These are phyloP conservation scores for Russula sp. DNA, from an alignment of 768 basidiomycete genomes.

Conservation along the genomic window DNA sequence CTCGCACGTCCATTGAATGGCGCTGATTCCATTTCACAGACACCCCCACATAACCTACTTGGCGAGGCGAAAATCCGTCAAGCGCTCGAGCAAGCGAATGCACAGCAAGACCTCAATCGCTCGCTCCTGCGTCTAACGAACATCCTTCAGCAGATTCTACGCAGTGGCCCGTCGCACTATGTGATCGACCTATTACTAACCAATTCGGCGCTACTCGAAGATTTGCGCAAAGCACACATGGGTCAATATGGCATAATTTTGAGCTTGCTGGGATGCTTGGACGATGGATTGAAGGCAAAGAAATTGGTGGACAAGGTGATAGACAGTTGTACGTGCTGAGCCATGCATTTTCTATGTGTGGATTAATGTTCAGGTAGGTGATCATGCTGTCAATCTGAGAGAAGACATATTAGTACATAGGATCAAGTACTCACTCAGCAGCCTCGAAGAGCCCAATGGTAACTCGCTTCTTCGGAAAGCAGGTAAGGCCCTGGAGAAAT, in stretches of 20 bases:
- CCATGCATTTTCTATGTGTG: not conserved
- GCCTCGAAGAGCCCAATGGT: constrained; percentile 55
- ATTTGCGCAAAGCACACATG: constrained; percentile 83
- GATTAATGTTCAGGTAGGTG: constrained; percentile 48
- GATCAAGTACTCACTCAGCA: constrained; percentile 78
- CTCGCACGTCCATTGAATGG: not conserved
- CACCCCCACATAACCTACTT: constrained; percentile 38
- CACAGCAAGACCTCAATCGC: constrained; percentile 74
- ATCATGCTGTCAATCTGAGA: constrained; percentile 87
- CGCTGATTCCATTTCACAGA: constrained; percentile 7
- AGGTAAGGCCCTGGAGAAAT: constrained; percentile 79
- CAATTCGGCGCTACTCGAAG: constrained; percentile 78
- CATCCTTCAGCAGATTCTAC: constrained; percentile 75
- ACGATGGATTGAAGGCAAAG: constrained; percentile 83
- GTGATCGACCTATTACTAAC: constrained; percentile 82
- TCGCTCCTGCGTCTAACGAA: constrained; percentile 77
- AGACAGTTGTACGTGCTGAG: constrained; percentile 54
- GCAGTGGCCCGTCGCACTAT: constrained; percentile 63
- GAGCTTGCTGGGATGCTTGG: constrained; percentile 88
- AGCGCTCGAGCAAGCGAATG: constrained; percentile 69
- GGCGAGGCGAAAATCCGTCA: constrained; percentile 57
- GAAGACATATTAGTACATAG: constrained; percentile 85
- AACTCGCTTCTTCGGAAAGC: constrained; percentile 62
- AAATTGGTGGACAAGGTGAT: constrained; percentile 86
- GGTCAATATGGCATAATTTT: constrained; percentile 92